Conservation (phyloP, 768 basidiomycete genomes). For the Termitomyces sp. region DNA sequence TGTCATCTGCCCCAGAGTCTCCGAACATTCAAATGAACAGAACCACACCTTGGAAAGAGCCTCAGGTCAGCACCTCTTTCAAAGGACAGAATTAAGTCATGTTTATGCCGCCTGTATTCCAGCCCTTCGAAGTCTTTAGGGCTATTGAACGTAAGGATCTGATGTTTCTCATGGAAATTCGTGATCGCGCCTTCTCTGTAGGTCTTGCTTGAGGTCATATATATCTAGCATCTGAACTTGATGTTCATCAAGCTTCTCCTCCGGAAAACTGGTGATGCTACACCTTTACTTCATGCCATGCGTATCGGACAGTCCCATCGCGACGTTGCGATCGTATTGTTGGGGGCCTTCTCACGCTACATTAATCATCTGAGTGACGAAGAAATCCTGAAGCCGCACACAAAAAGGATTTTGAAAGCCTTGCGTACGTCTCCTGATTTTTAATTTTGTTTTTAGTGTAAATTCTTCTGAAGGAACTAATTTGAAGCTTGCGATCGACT, state of each 20-base stretch:
- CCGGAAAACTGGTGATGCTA: slow-evolving; percentile 81
- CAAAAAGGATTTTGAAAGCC: slow-evolving; percentile 72
- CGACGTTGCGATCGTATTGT: slow-evolving; percentile 82
- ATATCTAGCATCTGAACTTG: not conserved
- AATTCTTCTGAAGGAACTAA: slow-evolving; percentile 51
- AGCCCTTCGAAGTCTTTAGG: slow-evolving; percentile 66
- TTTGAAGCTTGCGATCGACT: slow-evolving; percentile 90
- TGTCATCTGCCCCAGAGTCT: slow-evolving; percentile 18
- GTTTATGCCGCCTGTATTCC: slow-evolving; percentile 2
- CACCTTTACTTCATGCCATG: slow-evolving; percentile 91
- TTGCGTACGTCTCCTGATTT: slow-evolving; percentile 51
- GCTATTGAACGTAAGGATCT: slow-evolving; percentile 87
- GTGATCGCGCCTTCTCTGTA: slow-evolving; percentile 80
- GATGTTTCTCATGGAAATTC: slow-evolving; percentile 77
- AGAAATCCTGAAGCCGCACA: slow-evolving; percentile 69
- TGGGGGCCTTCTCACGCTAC: slow-evolving; percentile 90
- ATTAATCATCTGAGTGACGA: slow-evolving; percentile 86
- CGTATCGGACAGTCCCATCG: slow-evolving; percentile 70
- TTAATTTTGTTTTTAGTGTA: not conserved
- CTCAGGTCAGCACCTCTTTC: slow-evolving; percentile 39
- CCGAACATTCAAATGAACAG: slow-evolving; percentile 9
- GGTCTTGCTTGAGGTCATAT: slow-evolving; percentile 23
- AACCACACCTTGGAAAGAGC: slow-evolving; percentile 45
- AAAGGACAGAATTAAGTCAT: not conserved
- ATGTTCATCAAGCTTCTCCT: slow-evolving; percentile 59